These are phyloP conservation scores for Candida quercuum DNA, from an alignment of 805 yeast species.

Conservation along the genomic window DNA sequence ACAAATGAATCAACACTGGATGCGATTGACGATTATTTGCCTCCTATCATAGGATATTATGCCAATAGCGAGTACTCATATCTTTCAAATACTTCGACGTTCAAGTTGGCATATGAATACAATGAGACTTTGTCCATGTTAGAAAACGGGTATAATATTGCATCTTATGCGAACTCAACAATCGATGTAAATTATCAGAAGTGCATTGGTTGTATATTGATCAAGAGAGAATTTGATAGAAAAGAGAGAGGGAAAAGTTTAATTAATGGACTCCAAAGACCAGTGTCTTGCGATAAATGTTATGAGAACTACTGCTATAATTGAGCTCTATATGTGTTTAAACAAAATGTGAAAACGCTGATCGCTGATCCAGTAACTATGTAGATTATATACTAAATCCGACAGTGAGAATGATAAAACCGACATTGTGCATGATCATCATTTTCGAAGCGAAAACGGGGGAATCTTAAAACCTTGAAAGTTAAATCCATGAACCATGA, in stretches of 20 bases:
- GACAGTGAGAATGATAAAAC: no score
- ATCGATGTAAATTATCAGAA: conserved; percentile 29
- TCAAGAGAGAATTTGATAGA: conserved; percentile 48
- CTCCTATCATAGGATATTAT: conserved; percentile 51
- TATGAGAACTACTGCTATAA: conserved; percentile 35
- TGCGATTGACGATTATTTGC: conserved; percentile 23
- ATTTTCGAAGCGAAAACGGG: no score
- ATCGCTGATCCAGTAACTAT: no score
- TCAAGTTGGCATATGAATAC: conserved; percentile 44
- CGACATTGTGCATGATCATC: no score
- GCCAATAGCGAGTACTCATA: conserved; percentile 39
- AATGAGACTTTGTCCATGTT: conserved; percentile 41
- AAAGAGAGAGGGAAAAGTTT: conserved; percentile 18
- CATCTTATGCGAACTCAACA: conserved; percentile 39
- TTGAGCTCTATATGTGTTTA: no score
- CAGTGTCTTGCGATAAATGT: conserved; percentile 33
- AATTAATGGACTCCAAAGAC: conserved; percentile 17
- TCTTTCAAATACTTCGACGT: conserved; percentile 53
- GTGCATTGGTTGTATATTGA: conserved; percentile 54
- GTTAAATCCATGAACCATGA: no score
- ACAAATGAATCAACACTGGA: conserved; percentile 1
- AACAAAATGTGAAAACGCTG: no score
- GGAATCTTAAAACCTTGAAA: no score
- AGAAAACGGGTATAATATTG: conserved; percentile 47
- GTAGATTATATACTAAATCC: no score